Conservation (phyloP, 106 monocot species). For the Hemerocallis citrina region DNA sequence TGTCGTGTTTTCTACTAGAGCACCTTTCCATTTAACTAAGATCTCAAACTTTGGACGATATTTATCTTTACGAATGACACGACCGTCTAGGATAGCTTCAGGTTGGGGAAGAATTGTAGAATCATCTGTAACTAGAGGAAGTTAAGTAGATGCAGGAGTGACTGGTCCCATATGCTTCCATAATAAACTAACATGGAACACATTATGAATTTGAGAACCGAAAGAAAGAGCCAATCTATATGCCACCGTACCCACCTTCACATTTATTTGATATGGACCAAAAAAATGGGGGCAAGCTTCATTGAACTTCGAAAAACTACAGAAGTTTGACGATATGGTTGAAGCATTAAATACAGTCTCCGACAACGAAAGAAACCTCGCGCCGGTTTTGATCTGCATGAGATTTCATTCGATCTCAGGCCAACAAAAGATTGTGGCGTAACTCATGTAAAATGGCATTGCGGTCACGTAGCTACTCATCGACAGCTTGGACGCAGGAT, state of each 20-base stretch:
- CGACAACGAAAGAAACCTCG: not conserved
- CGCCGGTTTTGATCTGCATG: not conserved
- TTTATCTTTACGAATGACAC: not conserved
- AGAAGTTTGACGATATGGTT: not conserved
- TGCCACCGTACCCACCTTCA: not conserved
- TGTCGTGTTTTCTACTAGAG: not conserved
- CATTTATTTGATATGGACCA: not conserved
- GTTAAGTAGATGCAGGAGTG: not conserved
- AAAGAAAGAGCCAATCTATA: not conserved
- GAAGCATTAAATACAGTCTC: not conserved
- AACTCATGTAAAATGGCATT: not conserved
- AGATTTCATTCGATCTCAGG: not conserved
- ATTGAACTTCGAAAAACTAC: no score
- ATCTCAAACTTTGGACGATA: not conserved
- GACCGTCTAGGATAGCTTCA: no score
- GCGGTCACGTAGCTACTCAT: not conserved
- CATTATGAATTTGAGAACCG: not conserved
- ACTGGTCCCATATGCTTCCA: not conserved
- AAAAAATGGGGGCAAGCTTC: not conserved
- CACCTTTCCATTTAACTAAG: not conserved
- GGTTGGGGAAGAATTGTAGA: not conserved
- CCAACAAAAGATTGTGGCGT: not conserved
- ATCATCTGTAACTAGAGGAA: not conserved
- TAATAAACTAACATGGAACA: not conserved
- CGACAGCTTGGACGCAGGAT: not conserved